These are phyloP conservation scores for Neonectria faginata DNA, from an alignment of 2,329 filamentous ascomycete species.

Conservation along the genomic window DNA sequence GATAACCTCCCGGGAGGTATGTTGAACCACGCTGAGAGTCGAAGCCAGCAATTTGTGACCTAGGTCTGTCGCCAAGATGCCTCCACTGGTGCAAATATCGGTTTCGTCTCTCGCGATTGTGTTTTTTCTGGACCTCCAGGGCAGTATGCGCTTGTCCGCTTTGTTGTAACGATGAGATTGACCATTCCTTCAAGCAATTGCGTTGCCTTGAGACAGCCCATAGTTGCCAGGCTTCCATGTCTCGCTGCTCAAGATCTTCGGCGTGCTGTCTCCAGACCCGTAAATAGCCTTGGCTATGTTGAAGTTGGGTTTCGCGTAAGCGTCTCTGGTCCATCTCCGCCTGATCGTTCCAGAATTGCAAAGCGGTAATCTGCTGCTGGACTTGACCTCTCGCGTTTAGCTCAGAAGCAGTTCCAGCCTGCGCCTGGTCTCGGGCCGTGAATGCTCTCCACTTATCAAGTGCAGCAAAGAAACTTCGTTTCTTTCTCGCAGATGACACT, in stretches of 20 bases:
- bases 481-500: slow-evolving; percentile 49
- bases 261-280: slow-evolving; percentile 42
- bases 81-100: slow-evolving; percentile 50
- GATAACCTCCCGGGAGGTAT: slow-evolving; percentile 32
- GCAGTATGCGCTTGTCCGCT: slow-evolving; percentile 55
- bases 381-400: slow-evolving; percentile 28
- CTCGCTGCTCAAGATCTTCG: slow-evolving; percentile 38
- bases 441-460: slow-evolving; percentile 48
- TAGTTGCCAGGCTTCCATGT: slow-evolving; percentile 47
- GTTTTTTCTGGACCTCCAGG: slow-evolving; percentile 47
- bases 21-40: slow-evolving; percentile 30
- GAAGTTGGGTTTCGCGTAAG: slow-evolving; percentile 34
- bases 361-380: slow-evolving; percentile 19
- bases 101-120: slow-evolving; percentile 49
- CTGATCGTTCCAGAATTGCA: slow-evolving; percentile 40
- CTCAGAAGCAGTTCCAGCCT: slow-evolving; percentile 33
- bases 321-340: slow-evolving; percentile 33
- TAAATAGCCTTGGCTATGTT: slow-evolving; percentile 39
- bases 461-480: slow-evolving; percentile 48
- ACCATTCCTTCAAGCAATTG: slow-evolving; percentile 52
- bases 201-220: slow-evolving; percentile 50
- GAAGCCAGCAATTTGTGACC: slow-evolving; percentile 20
- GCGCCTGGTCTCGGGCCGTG: slow-evolving; percentile 25
- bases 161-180: slow-evolving; percentile 52
- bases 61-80: slow-evolving; percentile 34